Percentiles rank a stretch among this genome's conserved stretches.
These are phyloP conservation scores for Cyclotella kingstonii DNA, from an alignment of 108 stramenopile genomes.

Conservation along the genomic window DNA sequence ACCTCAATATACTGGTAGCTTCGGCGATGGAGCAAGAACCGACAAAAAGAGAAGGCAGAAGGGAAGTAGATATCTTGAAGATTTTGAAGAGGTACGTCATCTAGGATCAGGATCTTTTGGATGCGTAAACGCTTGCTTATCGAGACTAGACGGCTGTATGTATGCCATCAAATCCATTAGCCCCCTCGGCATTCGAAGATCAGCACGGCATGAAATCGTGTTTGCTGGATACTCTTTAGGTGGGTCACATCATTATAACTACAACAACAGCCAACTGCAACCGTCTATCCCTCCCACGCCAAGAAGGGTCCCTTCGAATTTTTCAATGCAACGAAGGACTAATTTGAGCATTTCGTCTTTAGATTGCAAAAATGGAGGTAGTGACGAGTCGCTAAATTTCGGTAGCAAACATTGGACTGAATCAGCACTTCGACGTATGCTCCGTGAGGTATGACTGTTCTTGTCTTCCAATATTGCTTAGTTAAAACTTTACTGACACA, in stretches of 20 bases:
- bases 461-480: neutral
- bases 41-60: conserved; percentile 4
- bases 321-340: conserved; percentile 21
- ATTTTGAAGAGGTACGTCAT: conserved; percentile 39
- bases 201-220: neutral
- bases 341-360: conserved; percentile 41
- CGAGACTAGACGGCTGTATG: conserved; percentile 42
- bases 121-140: conserved; percentile 36
- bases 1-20: neutral
- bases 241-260: neutral
- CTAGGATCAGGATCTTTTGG: conserved; percentile 46
- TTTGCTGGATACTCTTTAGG: conserved; percentile 1
- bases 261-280: neutral
- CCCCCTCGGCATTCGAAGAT: conserved; percentile 12
- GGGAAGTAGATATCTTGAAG: conserved; percentile 32
- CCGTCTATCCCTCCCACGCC: conserved; percentile 18
- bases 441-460: conserved; percentile 55
- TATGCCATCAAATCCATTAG: conserved; percentile 44
- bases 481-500: conserved; percentile 3
- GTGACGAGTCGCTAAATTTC: neutral
- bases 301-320: conserved; percentile 12
- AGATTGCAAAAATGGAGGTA: conserved; percentile 29
- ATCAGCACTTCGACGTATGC: conserved; percentile 54
- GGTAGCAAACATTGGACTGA: conserved; percentile 40
- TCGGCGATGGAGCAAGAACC: neutral